Conservation (phyloP, 306 rosid genomes). For the Coriaria nepalensis region DNA sequence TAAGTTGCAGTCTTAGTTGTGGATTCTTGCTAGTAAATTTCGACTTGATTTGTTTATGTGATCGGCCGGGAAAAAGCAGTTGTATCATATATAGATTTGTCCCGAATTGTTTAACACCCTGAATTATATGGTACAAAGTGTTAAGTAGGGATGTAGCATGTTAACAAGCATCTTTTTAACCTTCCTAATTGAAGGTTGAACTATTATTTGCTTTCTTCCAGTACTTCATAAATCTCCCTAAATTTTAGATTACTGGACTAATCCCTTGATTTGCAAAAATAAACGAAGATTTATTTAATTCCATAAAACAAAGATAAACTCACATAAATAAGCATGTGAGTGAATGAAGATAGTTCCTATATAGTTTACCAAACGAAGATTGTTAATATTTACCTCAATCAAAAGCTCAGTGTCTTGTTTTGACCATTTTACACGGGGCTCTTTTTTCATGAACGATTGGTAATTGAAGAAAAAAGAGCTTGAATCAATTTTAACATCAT, state of each 20-base stretch:
- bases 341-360: too few relatives aligned
- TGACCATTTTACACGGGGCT: constrained; percentile 64
- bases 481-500: constrained; percentile 28
- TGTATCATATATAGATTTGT: constrained; percentile 68
- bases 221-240: too few relatives aligned
- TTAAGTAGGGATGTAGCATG: too few relatives aligned
- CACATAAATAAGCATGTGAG: too few relatives aligned
- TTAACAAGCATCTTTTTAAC: neutral
- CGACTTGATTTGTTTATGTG: constrained; percentile 56
- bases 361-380: neutral
- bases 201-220: too few relatives aligned
- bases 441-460: constrained; percentile 63
- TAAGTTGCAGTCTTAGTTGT: constrained; percentile 38
- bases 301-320: too few relatives aligned
- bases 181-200: neutral
- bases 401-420: constrained; percentile 68
- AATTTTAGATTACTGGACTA: too few relatives aligned
- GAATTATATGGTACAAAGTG: constrained; percentile 5
- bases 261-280: too few relatives aligned
- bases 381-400: constrained; percentile 37
- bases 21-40: constrained; percentile 75
- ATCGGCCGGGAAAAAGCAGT: constrained; percentile 51
- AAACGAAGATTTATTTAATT: too few relatives aligned
- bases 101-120: constrained; percentile 69
- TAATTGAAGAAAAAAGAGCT: constrained; percentile 37